Conservation (phyloP, 495 filamentous ascomycete species). For the Aspergillus wentii region DNA sequence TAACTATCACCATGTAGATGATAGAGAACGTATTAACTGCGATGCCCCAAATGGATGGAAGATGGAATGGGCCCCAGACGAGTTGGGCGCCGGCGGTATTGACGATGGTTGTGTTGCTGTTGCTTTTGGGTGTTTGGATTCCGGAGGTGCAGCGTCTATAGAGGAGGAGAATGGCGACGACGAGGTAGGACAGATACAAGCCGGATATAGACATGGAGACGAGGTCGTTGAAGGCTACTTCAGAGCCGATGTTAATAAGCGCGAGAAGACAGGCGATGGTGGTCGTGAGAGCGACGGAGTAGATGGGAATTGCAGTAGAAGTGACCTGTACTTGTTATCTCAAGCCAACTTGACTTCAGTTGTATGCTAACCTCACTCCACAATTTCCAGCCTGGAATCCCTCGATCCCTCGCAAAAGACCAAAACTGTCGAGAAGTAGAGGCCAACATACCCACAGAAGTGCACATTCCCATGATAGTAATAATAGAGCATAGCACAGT, state of each 20-base stretch:
- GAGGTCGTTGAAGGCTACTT: slow-evolving; percentile 42
- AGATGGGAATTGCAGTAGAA: slow-evolving; percentile 30
- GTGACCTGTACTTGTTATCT: slow-evolving; percentile 31
- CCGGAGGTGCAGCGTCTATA: slow-evolving; percentile 36
- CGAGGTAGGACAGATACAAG: slow-evolving; percentile 41
- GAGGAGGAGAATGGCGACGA: slow-evolving; percentile 40
- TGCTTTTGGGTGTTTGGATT: slow-evolving; percentile 21
- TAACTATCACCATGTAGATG: slow-evolving; percentile 38
- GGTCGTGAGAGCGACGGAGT: slow-evolving; percentile 34
- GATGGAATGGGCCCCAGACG: slow-evolving; percentile 35
- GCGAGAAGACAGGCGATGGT: slow-evolving; percentile 32
- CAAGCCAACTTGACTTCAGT: too few species aligned
- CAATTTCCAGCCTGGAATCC: slow-evolving; percentile 39
- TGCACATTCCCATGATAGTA: slow-evolving; percentile 34
- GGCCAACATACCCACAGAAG: slow-evolving; percentile 40
- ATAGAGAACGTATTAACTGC: slow-evolving; percentile 27
- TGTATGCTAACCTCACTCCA: slow-evolving; percentile 46
- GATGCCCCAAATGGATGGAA: slow-evolving; percentile 24
- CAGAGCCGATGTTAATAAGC: slow-evolving; percentile 42
- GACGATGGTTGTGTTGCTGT: slow-evolving; percentile 12
- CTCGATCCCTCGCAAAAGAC: slow-evolving; percentile 51
- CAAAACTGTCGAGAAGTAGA: slow-evolving; percentile 49
- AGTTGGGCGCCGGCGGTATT: slow-evolving; percentile 29
- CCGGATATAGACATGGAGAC: slow-evolving; percentile 37
- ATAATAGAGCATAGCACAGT: slow-evolving; percentile 41